phyloP scores from a whole-genome alignment of 352 stramenopile genomes.

The Phytophthora kernoviae region DNA sequence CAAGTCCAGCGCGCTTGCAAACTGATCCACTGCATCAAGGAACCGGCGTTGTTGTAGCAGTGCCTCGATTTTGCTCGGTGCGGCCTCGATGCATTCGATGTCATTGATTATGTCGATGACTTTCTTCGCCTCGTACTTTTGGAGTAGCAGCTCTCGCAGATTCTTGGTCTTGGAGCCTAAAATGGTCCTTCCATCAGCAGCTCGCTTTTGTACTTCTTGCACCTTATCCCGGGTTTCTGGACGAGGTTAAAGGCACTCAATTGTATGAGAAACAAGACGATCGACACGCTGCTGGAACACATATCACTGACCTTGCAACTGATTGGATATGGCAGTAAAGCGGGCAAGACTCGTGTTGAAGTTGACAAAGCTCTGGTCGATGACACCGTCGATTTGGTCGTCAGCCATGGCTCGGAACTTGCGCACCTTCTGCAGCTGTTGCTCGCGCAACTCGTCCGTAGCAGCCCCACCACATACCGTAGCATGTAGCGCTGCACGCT shows the following conservation, averaged over 20 bases:
- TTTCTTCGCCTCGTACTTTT: slow-evolving; percentile 87
- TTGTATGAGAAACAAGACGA: background rate
- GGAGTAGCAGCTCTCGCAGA: slow-evolving; percentile 73
- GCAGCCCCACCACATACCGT: slow-evolving; percentile 73
- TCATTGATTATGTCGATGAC: slow-evolving; percentile 86
- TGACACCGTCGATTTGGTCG: slow-evolving; percentile 79
- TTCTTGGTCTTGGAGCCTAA: slow-evolving; percentile 87
- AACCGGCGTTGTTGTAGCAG: slow-evolving; percentile 66
- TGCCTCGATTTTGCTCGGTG: slow-evolving; percentile 63
- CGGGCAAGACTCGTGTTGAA: slow-evolving; percentile 86
- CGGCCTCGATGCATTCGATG: slow-evolving; percentile 82
- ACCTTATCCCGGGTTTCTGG: slow-evolving; percentile 76
- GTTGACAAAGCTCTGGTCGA: slow-evolving; percentile 85
- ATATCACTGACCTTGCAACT: slow-evolving; percentile 60
- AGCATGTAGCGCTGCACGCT: slow-evolving; percentile 81
- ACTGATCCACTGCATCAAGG: slow-evolving; percentile 70
- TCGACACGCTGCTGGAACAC: background rate
- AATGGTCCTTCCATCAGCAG: slow-evolving; percentile 79
- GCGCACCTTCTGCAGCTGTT: slow-evolving; percentile 71
- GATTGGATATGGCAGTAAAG: slow-evolving; percentile 79
- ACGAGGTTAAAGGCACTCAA: background rate
- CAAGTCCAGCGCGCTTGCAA: slow-evolving; percentile 73
- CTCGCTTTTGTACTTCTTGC: slow-evolving; percentile 67
- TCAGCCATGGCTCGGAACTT: slow-evolving; percentile 70
- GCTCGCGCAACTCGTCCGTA: slow-evolving; percentile 65